Evolutionary conservation across 164 flowering plant genomes (phyloP), one percentile per base, ranked within the genome.

Genomic region (Piper betle): DNA sequence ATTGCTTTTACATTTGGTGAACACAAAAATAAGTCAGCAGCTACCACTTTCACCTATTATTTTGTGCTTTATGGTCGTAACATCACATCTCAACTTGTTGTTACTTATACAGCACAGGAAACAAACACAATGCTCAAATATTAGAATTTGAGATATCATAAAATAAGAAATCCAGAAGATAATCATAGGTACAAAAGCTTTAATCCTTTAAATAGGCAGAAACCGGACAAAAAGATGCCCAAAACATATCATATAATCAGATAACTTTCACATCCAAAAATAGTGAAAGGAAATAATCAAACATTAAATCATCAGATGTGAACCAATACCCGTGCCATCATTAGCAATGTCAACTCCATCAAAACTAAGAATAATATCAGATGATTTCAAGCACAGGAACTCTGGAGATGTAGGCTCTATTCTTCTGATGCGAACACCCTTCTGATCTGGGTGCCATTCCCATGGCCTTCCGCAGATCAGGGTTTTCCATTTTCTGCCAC

Each of bases 401-500:
- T 88, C 99, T 46, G 95, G 99, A 50, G 95, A 73, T 54, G 96
- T 90, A 7, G 96, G 99, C 58, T 91, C 91, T 67, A 94, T 71
- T 76, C 97, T 80, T 83, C 83, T 80, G 48, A 94, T 79, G 18
- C 96, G 96, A 53, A 94, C 96, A 61, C 99, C 97, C 72, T 88
- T 94, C 73, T 90, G 96, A 66, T 85, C 81, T 69, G 85, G 48
- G 58, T n/a, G 78, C 72, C 97, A 94, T 90, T 52, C 99, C 96
- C 92, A 85, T 82, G 60, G 99, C 72, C 78, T 63, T 68, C n/a
- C 97, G 91, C 65, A 94, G 57, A 76, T 90, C 92, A 65, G 99
- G 99, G 74, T 94, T 90, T 80, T 94, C 99, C 97, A 94, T 90
- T 69, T 94, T 94, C 82, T 94, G 99, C 99, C 99, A 94, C 75